Base-by-base conservation (phyloP, 768 basidiomycete species). In the Exsudoporus frostii region DNA sequence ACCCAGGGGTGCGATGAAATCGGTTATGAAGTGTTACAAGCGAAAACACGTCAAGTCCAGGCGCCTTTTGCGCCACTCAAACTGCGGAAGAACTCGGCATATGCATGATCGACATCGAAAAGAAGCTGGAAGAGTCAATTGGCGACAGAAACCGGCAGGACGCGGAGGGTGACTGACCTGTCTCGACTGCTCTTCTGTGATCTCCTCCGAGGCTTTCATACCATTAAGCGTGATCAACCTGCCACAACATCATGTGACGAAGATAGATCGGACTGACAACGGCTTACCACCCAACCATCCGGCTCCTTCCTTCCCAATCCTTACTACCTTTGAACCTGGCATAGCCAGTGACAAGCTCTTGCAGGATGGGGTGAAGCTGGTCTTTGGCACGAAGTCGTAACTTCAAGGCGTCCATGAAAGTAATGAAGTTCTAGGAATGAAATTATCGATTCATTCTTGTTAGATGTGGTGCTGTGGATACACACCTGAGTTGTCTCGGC, bases 61-160 rank as follows among this genome's bases (percentile, higher is more conserved):
- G 51, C 64, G 10, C 48, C 69, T 51, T 77, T 77, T 19, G 72
- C 57, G 19, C 78, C 61, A 34, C 74, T 83, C 47, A 92, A 65
- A 73, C 88, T 90, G 50, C 86, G 74, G 78, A 93, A 92, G 74
- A 93, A 94, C 70, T 96, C 90, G 17, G 90, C 88, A 64, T 98
- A 98, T 1, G 96, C 94, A 62, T 96, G 85, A 60, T 98, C 95
- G 48, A 97, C 91, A 63, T 98, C 96, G 64, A 98, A 98, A n/a
- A 92, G 76, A 55, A 98, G 78, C 91, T 97, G 53, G 6, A 14
- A 33, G 24, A 47, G 15, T 38, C 14, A 6, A 22, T 55, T 2
- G 2, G 22, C 17, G 37, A 30, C 19, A 29, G 36, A 39, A 3
- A 25, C 13, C 10, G 7, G 45, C 6, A 25, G 14, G 32, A 15